phyloP scores from a whole-genome alignment of 495 filamentous ascomycete species.

The Talaromyces wortmannii region DNA sequence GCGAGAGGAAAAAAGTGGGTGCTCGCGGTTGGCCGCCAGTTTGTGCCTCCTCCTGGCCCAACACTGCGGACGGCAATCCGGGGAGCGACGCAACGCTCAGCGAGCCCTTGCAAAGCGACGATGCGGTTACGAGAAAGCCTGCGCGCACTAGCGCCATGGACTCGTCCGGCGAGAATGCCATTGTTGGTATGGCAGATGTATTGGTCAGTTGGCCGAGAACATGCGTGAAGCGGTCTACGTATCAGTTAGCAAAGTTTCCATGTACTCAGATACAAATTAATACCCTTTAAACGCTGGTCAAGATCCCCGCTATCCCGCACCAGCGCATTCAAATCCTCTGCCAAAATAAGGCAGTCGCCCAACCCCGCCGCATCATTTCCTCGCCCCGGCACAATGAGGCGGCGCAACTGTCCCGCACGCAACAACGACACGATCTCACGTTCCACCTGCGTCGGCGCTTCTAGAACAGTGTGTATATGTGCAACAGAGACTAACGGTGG shows the following conservation, averaged over 20 bases:
- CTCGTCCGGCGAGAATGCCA: slow-evolving; percentile 42
- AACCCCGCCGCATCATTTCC: slow-evolving; percentile 51
- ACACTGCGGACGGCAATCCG: slow-evolving; percentile 49
- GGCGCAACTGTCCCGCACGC: slow-evolving; percentile 51
- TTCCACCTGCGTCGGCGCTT: slow-evolving; percentile 63
- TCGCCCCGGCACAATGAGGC: slow-evolving; percentile 59
- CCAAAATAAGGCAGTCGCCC: slow-evolving; percentile 65
- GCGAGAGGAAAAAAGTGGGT: slow-evolving; percentile 51
- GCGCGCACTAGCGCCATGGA: slow-evolving; percentile 54
- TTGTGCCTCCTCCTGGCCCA: slow-evolving; percentile 14
- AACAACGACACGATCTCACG: slow-evolving; percentile 63
- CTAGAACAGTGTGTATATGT: slow-evolving; percentile 62
- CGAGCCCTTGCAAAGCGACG: slow-evolving; percentile 34
- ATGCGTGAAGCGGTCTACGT: slow-evolving; percentile 43
- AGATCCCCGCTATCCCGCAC: slow-evolving; percentile 38
- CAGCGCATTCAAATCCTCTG: slow-evolving; percentile 54
- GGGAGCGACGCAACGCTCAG: slow-evolving; percentile 49
- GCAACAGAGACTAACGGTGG: slow-evolving; percentile 65
- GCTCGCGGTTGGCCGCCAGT: slow-evolving; percentile 20
- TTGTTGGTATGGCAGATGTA: slow-evolving; percentile 39
- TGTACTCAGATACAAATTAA: neutral
- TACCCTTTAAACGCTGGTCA: slow-evolving; percentile 42
- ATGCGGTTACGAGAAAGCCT: slow-evolving; percentile 63
- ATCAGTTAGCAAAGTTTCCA: neutral
- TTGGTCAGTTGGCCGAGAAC: slow-evolving; percentile 50